Percentiles rank a stretch among this genome's conserved stretches.
Evolutionary conservation across 495 filamentous ascomycete genomes (phyloP).

Genomic region (Aspergillus bertholletiae): DNA sequence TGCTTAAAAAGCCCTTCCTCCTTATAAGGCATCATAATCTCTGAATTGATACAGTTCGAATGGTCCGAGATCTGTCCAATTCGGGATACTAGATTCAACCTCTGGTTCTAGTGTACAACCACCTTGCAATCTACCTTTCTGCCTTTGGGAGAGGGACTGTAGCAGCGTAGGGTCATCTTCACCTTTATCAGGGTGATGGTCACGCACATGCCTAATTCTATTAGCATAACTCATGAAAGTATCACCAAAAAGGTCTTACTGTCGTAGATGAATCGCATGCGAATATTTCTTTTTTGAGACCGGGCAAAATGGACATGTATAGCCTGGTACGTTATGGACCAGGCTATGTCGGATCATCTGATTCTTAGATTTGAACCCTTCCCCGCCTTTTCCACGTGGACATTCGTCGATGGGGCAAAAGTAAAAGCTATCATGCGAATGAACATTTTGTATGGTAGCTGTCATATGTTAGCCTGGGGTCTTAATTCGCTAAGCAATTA

Average conservation of each 20-base stretch:
- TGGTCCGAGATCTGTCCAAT: too few species aligned
- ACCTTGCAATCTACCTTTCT: conserved; percentile 88
- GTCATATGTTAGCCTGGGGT: conserved; percentile 24
- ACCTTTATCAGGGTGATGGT: conserved; percentile 83
- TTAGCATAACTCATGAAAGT: conserved; percentile 6
- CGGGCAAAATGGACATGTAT: conserved; percentile 95
- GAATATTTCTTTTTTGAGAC: conserved; percentile 97
- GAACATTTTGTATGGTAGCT: conserved; percentile 98
- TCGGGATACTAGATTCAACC: too few species aligned
- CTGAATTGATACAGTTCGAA: too few species aligned
- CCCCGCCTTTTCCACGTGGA: conserved; percentile 75
- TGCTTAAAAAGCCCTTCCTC: too few species aligned
- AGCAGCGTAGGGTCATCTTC: conserved; percentile 77
- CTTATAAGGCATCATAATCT: too few species aligned
- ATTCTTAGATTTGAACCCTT: conserved; percentile 98
- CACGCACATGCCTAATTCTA: conserved; percentile 70
- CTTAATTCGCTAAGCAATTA: background rate
- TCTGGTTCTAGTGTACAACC: too few species aligned
- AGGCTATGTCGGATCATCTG: conserved; percentile 98
- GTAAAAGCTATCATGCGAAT: conserved; percentile 85
- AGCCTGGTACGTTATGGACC: conserved; percentile 92
- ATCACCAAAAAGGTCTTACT: conserved; percentile 49
- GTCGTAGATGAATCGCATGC: conserved; percentile 93
- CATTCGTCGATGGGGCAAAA: conserved; percentile 85
- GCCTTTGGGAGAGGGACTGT: conserved; percentile 76